Evolutionary conservation across 2,329 filamentous ascomycete genomes (phyloP).

Genomic region (Exophiala calicioides): DNA sequence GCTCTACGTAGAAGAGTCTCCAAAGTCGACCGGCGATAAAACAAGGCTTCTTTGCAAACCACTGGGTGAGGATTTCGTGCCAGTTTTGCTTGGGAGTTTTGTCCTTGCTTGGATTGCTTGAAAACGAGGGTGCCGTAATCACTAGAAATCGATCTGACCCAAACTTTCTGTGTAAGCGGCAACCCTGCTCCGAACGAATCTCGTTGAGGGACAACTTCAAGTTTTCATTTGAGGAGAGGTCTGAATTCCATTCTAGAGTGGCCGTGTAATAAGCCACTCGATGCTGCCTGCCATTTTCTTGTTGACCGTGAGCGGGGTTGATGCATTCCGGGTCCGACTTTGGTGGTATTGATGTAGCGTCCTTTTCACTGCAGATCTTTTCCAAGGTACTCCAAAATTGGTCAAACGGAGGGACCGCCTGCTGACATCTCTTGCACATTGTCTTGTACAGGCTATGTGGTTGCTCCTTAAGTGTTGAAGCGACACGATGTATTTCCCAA

Average conservation of each 20-base stretch:
- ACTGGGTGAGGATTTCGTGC: constrained; percentile 40
- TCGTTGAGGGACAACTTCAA: constrained; percentile 45
- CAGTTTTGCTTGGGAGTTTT: constrained; percentile 21
- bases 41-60: constrained; percentile 43
- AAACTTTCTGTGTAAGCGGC: constrained; percentile 49
- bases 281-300: constrained; percentile 23
- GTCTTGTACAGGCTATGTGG: constrained; percentile 13
- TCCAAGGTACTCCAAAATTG: constrained; percentile 9
- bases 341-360: background rate
- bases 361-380: constrained; percentile 5
- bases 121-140: constrained; percentile 38
- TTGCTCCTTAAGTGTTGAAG: background rate
- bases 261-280: constrained; percentile 45
- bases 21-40: constrained; percentile 45
- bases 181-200: constrained; percentile 44
- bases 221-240: constrained; percentile 35
- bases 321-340: constrained; percentile 13
- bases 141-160: constrained; percentile 50
- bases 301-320: constrained; percentile 3
- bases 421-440: constrained; percentile 1
- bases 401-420: background rate
- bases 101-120: constrained; percentile 13
- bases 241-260: constrained; percentile 41
- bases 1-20: constrained; percentile 48
- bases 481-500: constrained; percentile 22